Evolutionary conservation across 805 yeast species (phyloP), one percentile per base, ranked within the genome.

Genomic region (Suhomyces sp.): DNA sequence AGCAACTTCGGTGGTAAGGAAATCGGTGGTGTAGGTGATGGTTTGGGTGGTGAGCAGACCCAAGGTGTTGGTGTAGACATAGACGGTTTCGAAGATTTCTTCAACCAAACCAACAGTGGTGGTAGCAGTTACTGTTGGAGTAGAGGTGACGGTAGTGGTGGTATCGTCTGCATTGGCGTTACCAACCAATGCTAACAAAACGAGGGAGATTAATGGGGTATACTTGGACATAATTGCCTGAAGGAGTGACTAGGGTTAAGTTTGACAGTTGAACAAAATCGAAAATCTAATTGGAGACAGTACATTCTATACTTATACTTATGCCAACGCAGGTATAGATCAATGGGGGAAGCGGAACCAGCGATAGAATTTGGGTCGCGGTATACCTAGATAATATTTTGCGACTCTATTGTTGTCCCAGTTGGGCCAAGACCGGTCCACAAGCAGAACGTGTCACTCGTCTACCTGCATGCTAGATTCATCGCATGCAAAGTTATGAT

Each of bases 21-120:
- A 39, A 22, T 28, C 31, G 3, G 49, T 46, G 7, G 46, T 40
- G n/a, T 54, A 56, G 10, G 50, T 39, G 19, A 48, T 41, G 8
- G 53, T 47, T 7, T 46, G 35, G n/a, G 66, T 58, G 21, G 70
- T 61, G 32, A 56, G 47, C 5, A 34, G 39, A 2, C 69, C 68
- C 16, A 43, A 47, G 11, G 52, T 33, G 33, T 47, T 48, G 17
- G 68, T 60, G 43, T 45, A 65, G 19, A 61, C 44, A 41, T 63
- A 64, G 6, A 38, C 55, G 4, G 63, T 53, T 19, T 49, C 60
- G 32, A 37, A 54, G 16, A 61, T 39, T 16, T 49, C 50, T 31
- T 50, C 61, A n/a, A 49, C 37, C 17, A 43, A 46, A 5, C 49
- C 55, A 6, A 57, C 48, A 9, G 64, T 57, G 13, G 57, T 56